phyloP scores from a whole-genome alignment of 2,329 filamentous ascomycete genomes.

The Monilinia polystroma region DNA sequence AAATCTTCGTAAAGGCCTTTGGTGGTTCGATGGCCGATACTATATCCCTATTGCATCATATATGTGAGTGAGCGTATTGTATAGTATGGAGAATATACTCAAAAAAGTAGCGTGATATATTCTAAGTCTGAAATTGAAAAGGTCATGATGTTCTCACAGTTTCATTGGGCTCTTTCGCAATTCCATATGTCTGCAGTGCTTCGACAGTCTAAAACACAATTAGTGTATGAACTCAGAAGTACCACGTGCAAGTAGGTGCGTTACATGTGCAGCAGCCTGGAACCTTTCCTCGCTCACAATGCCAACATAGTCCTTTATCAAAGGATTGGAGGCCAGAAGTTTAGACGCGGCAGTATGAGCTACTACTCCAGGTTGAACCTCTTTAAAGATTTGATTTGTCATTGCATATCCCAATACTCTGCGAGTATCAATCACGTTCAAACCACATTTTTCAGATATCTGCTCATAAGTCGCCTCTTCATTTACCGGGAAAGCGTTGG shows the following conservation, averaged over 20 bases:
- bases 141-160: not conserved
- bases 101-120: not conserved
- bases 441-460: conserved; percentile 47
- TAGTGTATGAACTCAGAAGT: not conserved
- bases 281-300: conserved; percentile 53
- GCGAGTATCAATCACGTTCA: conserved; percentile 52
- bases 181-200: conserved; percentile 9
- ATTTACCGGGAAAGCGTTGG: conserved; percentile 7
- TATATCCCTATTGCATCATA: not conserved
- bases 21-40: conserved; percentile 11
- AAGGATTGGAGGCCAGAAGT: conserved; percentile 49
- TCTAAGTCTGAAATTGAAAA: not conserved
- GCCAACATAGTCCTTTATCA: conserved; percentile 54
- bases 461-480: conserved; percentile 46
- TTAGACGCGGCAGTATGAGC: conserved; percentile 56
- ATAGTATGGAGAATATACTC: not conserved
- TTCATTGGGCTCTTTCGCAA: conserved; percentile 13
- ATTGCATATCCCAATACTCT: conserved; percentile 56
- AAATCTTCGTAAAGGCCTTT: conserved; percentile 17
- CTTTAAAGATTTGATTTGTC: conserved; percentile 56
- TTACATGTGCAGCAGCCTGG: conserved; percentile 19
- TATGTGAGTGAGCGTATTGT: not conserved
- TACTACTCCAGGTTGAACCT: conserved; percentile 51
- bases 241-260: not conserved
- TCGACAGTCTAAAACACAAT: not conserved